Conservation (phyloP, 257 asterid genomes). For the Jacaranda mimosifolia region DNA sequence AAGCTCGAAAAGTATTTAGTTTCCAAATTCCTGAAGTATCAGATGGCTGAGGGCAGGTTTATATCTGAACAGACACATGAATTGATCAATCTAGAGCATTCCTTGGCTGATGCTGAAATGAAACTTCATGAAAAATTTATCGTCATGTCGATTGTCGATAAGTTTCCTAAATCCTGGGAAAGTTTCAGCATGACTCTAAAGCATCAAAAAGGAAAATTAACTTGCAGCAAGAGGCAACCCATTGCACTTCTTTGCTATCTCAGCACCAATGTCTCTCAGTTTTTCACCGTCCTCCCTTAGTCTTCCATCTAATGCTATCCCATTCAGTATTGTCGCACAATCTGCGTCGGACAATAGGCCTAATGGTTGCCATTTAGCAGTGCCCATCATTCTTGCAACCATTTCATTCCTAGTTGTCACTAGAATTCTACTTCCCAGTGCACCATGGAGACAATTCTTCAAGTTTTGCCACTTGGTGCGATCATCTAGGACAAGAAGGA, state of each 20-base stretch:
- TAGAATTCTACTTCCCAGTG: background rate
- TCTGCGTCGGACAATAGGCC: background rate
- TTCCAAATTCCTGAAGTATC: too few relatives aligned
- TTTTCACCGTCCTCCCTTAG: background rate
- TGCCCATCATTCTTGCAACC: conserved; percentile 1
- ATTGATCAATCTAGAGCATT: too few relatives aligned
- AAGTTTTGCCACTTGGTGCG: background rate
- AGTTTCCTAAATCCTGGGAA: too few relatives aligned
- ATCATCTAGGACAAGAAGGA: background rate
- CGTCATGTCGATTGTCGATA: too few relatives aligned
- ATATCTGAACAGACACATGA: too few relatives aligned
- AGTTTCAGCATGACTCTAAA: too few relatives aligned
- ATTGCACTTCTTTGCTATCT: conserved; percentile 1
- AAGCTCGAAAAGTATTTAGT: too few relatives aligned
- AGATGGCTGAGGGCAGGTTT: too few relatives aligned
- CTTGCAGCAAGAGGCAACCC: background rate
- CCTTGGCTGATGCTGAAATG: too few relatives aligned
- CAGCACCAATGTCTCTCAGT: background rate
- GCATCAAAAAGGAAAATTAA: too few relatives aligned
- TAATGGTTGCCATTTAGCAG: background rate
- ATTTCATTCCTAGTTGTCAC: background rate
- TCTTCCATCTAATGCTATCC: background rate
- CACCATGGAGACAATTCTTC: background rate
- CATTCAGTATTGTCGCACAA: background rate
- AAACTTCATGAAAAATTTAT: too few relatives aligned